Evolutionary conservation across 2,329 filamentous ascomycete species (phyloP), one percentile per base, ranked within the genome.

Genomic region (Cladosporium austrohemisphaericum): DNA sequence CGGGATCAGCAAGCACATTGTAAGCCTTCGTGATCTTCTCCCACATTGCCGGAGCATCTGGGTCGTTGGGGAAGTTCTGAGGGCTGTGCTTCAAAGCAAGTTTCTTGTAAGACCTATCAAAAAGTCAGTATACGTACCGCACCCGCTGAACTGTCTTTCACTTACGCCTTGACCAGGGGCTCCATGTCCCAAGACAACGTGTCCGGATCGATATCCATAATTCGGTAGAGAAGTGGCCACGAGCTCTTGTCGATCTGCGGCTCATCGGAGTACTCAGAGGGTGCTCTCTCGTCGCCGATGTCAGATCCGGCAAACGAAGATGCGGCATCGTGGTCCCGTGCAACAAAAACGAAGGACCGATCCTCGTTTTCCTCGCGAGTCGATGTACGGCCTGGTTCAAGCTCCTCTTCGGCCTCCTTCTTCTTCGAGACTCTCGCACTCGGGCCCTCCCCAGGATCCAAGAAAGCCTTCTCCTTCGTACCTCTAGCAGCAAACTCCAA

Each of bases 201-300:
- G 4, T 36, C 41, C 2, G 60, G 60, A 25, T 59, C 51, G 23
- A 62, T 46, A 29, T 57, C 55, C n/a, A 62, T 33, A 19, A 62
- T 59, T 7, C 53, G 55, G 47, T 61, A 62, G 20, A 59, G 51
- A 4, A 61, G 47, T 5, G 54, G 58, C 58, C 56, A 59, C 9
- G 25, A 11, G 2, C 22, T 43, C 22, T 37, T 32, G 33, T 51
- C 49, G 13, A 32, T 18, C 19, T 45, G 32, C 3, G 40, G 20
- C 13, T 45, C 48, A 5, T 50, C 31, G 8, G 14, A 28, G 13
- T 28, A 40, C 23, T 25, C 37, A 14, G 23, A 40, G 37, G 2
- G 6, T 18, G 37, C 11, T 16, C n/a, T n/a, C n/a, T n/a, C n/a
- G n/a, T n/a, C n/a, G n/a, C n/a, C n/a, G n/a, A n/a, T n/a, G n/a